Evolutionary conservation across 371 early-diverging fungal genomes (phyloP), one percentile per base, ranked within the genome.

Genomic region (Actinomortierella ambigua): DNA sequence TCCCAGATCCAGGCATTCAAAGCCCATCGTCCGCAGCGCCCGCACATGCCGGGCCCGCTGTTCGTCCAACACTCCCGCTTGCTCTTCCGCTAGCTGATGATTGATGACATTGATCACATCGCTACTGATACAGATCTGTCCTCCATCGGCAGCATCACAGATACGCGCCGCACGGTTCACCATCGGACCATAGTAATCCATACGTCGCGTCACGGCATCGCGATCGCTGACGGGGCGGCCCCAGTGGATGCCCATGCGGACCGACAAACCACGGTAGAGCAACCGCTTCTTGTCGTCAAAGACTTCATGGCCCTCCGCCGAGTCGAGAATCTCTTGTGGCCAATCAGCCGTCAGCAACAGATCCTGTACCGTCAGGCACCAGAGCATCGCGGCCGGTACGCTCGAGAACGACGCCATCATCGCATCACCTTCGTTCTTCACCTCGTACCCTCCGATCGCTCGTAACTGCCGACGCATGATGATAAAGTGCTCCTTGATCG

Each of bases 341-440:
- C 98, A 98, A 57, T 96, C 95, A 1, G 90, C 90, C 50, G 85
- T 82, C 17, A 97, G 76, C 23, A 98, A 78, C 40, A 92, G 89
- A 34, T 90, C 75, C 61, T 98, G 98, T 0, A 93, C 96, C 3
- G 90, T 89, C 62, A 96, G 79, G 67, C 96, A 95, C 93, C 95
- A 98, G 15, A 94, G 78, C 59, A 96, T 77, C 1, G 98, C 98
- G 20, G 90, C 85, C 4, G 91, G 82, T 2, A 92, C 89, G 50
- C 93, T 90, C 34, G 93, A 90, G 79, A 98, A 98, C 57, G 91
- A 90, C 24, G 96, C 95, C 93, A 96, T 96, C 69, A 97, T 93
- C 1, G 96, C 95, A 71, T 98, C 98, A 41, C 98, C 98, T 83
- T 98, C 98, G 2, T 96, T 97, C 75, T 97, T 97, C 51, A 98